Percentiles rank a stretch among this genome's conserved stretches.
Conservation (phyloP, 2,329 filamentous ascomycete genomes). For the Claviceps quebecensis region DNA sequence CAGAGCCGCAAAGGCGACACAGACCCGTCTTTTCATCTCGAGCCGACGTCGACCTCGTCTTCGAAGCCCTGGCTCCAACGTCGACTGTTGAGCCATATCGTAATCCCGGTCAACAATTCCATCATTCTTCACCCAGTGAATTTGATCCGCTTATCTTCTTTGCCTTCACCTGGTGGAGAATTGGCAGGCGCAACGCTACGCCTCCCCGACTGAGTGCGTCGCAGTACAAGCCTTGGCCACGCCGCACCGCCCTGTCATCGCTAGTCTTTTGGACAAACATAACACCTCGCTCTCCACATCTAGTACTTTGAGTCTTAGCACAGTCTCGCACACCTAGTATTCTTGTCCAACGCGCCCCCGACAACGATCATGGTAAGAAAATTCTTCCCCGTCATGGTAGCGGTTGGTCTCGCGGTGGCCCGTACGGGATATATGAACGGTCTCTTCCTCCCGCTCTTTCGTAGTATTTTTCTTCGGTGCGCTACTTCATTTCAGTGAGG, state of each 20-base stretch:
- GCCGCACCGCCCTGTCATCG: slow-evolving; percentile 14
- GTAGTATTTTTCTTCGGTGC: slow-evolving; percentile 8
- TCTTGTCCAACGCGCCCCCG: slow-evolving; percentile 24
- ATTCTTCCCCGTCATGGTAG: slow-evolving; percentile 18
- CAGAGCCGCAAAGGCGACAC: background rate
- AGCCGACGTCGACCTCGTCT: slow-evolving; percentile 2
- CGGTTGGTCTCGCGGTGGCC: slow-evolving; percentile 24
- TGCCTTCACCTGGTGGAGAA: slow-evolving; percentile 17
- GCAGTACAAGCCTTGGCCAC: slow-evolving; percentile 9
- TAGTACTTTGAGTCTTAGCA: slow-evolving; percentile 22
- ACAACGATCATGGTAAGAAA: slow-evolving; percentile 35
- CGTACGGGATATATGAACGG: slow-evolving; percentile 32
- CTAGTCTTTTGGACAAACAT: slow-evolving; percentile 21
- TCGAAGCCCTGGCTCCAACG: slow-evolving; percentile 3
- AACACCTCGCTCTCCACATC: slow-evolving; percentile 21
- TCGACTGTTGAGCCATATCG: slow-evolving; percentile 10
- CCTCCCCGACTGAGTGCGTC: slow-evolving; percentile 11
- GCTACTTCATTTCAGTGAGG: background rate
- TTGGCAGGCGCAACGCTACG: slow-evolving; percentile 17
- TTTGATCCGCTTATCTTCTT: slow-evolving; percentile 4
- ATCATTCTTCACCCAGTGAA: background rate
- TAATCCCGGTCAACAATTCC: slow-evolving; percentile 11
- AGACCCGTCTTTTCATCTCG: background rate
- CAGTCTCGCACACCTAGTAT: slow-evolving; percentile 15
- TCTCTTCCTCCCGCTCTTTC: slow-evolving; percentile 16